Percentiles rank a stretch among this genome's conserved stretches.
Conservation (phyloP, 345 rosid genomes). For the Ceriops zippeliana region DNA sequence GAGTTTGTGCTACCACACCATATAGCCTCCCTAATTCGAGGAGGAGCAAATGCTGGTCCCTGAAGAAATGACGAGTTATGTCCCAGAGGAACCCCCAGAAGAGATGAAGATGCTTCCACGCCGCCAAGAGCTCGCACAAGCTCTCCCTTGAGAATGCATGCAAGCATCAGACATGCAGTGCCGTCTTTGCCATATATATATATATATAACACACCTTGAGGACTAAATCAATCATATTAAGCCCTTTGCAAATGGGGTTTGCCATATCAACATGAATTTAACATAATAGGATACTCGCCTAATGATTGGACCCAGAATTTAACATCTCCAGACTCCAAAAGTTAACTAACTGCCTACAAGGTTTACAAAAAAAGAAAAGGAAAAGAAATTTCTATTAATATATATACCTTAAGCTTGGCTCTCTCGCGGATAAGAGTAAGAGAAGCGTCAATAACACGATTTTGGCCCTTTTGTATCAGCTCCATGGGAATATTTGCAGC, state of each 20-base stretch:
- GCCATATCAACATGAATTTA: too few species aligned
- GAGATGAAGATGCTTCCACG: constrained; percentile 60
- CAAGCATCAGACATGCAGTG: neutral
- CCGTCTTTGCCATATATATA: too few species aligned
- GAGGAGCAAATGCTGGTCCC: constrained; percentile 98
- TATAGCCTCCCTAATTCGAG: constrained; percentile 93
- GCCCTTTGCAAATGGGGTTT: too few species aligned
- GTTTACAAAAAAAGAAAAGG: too few species aligned
- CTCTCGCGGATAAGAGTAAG: constrained; percentile 96
- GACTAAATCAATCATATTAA: too few species aligned
- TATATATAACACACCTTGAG: too few species aligned
- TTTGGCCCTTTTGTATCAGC: constrained; percentile 70
- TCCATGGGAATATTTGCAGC: constrained; percentile 56
- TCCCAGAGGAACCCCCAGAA: constrained; percentile 94
- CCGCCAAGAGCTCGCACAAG: constrained; percentile 86
- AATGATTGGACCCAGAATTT: too few species aligned
- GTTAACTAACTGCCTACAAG: too few species aligned
- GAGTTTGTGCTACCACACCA: constrained; percentile 99
- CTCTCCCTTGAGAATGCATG: constrained; percentile 52
- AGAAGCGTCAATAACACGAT: constrained; percentile 90
- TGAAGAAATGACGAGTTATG: constrained; percentile 98
- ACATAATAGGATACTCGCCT: too few species aligned
- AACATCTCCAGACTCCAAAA: too few species aligned
- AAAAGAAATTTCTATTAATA: neutral
- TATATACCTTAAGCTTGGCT: constrained; percentile 80